Conservation (phyloP, 768 basidiomycete species). For the Panus rudis region DNA sequence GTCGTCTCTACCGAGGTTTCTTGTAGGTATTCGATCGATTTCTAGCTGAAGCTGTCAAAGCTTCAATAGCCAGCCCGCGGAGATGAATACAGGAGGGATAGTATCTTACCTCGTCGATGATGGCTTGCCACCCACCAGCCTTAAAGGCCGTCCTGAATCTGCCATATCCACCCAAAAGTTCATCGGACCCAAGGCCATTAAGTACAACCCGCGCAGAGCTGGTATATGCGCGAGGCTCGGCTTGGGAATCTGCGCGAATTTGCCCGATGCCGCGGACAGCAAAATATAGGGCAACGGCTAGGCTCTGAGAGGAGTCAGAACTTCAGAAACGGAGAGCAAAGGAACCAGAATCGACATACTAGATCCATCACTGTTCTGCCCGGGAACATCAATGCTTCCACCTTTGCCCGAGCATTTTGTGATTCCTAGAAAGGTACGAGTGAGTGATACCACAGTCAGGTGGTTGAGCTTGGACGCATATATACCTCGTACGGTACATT, state of each 20-base stretch:
- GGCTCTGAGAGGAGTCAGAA: conserved; percentile 50
- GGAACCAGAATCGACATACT: too few species aligned
- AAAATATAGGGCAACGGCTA: conserved; percentile 89
- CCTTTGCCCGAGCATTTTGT: conserved; percentile 40
- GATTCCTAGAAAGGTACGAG: conserved; percentile 47
- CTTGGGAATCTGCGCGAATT: conserved; percentile 32
- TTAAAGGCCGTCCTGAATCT: conserved; percentile 77
- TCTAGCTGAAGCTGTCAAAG: conserved; percentile 74
- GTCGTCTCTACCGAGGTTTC: conserved; percentile 94
- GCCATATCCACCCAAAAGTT: conserved; percentile 90
- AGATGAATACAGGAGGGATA: background rate
- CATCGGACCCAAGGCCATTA: conserved; percentile 92
- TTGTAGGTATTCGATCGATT: conserved; percentile 75
- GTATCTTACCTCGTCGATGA: conserved; percentile 69
- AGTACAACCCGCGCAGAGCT: conserved; percentile 79
- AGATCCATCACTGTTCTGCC: conserved; percentile 85
- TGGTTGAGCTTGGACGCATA: conserved; percentile 3
- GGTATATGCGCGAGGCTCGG: conserved; percentile 44
- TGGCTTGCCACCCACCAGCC: conserved; percentile 61
- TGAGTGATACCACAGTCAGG: background rate
- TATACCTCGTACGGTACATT: conserved; percentile 74
- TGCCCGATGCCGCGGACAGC: conserved; percentile 77
- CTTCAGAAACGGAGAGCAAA: too few species aligned
- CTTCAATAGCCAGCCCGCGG: conserved; percentile 4
- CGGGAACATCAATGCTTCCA: conserved; percentile 75